phyloP scores from a whole-genome alignment of 2,329 filamentous ascomycete genomes.

The Leptodontidium sp. region DNA sequence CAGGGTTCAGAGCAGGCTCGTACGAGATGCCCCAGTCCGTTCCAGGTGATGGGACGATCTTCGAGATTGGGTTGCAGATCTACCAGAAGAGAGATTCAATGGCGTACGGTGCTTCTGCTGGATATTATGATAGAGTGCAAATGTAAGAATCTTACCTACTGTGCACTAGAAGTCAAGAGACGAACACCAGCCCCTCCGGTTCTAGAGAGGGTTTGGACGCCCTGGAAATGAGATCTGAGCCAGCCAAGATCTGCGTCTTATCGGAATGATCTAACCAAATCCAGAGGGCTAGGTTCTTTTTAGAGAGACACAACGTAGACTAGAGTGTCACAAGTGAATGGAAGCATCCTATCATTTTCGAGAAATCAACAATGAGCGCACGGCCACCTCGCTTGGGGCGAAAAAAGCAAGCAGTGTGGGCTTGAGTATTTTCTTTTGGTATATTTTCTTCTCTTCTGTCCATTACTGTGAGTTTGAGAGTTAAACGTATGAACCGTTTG shows the following conservation, averaged over 20 bases:
- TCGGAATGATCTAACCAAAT: not conserved
- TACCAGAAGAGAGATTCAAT: not conserved
- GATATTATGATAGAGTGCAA: not conserved
- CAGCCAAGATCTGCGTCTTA: too few relatives aligned
- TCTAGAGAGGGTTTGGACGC: not conserved
- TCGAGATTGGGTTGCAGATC: not conserved
- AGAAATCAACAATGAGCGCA: conserved; percentile 1
- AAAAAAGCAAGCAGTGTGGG: conserved; percentile 1
- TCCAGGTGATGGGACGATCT: not conserved
- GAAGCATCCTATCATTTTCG: conserved; percentile 13
- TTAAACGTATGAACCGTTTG: too few relatives aligned
- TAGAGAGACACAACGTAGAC: not conserved
- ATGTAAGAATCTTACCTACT: not conserved
- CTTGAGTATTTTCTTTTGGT: too few relatives aligned
- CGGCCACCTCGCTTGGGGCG: conserved; percentile 2
- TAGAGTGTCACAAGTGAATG: not conserved
- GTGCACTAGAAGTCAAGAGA: not conserved
- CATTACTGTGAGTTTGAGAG: too few relatives aligned
- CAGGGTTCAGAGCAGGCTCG: not conserved
- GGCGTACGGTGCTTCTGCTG: not conserved
- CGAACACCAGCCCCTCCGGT: not conserved
- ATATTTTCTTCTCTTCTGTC: too few relatives aligned
- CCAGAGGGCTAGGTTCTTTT: not conserved
- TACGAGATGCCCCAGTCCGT: conserved; percentile 10
- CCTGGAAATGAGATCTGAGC: not conserved